Conservation (phyloP, 495 filamentous ascomycete species). For the Penicillium salamii region DNA sequence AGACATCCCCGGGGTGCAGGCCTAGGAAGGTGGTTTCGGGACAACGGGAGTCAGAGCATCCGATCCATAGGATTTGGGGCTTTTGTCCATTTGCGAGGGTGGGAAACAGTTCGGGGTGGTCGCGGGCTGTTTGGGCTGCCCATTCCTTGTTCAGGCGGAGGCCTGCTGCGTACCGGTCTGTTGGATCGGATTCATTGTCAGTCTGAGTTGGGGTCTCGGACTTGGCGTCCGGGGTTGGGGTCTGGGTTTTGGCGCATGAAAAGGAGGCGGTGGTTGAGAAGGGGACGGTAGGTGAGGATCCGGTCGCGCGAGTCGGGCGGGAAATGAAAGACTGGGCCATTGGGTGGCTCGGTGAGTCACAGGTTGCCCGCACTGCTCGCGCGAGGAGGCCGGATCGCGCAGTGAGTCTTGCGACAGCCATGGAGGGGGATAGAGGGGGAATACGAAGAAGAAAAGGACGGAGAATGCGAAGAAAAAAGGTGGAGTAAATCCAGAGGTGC, state of each 20-base stretch:
- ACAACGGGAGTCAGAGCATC: conserved; percentile 86
- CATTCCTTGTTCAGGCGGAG: conserved; percentile 62
- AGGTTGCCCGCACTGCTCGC: conserved; percentile 2
- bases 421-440: conserved; percentile 12
- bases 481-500: background rate
- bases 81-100: conserved; percentile 65
- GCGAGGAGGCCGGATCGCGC: conserved; percentile 14
- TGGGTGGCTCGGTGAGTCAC: background rate
- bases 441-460: conserved; percentile 8
- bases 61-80: conserved; percentile 84
- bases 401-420: conserved; percentile 25
- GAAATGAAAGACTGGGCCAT: background rate
- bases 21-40: conserved; percentile 83
- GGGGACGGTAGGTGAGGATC: background rate
- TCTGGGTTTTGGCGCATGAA: conserved; percentile 14
- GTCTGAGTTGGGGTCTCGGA: conserved; percentile 16
- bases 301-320: background rate
- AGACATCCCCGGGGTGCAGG: conserved; percentile 82
- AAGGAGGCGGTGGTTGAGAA: conserved; percentile 24
- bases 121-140: conserved; percentile 60
- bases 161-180: conserved; percentile 34
- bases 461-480: background rate
- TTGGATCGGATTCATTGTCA: conserved; percentile 10
- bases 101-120: conserved; percentile 71
- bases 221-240: background rate